These are phyloP conservation scores for Penicillium sp. DNA, from an alignment of 2,329 filamentous ascomycete genomes.

Conservation along the genomic window DNA sequence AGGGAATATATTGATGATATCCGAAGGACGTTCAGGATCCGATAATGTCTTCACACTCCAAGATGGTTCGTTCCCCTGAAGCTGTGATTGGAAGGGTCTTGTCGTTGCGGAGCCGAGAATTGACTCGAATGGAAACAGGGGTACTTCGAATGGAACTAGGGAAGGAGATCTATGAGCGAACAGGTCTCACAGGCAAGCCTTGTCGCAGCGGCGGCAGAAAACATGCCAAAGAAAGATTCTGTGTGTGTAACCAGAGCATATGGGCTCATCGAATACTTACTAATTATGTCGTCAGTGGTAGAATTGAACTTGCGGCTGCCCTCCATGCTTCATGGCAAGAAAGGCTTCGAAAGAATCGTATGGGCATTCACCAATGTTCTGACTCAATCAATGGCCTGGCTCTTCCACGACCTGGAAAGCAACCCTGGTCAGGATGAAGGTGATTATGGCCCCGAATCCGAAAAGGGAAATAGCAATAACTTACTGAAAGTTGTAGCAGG, in stretches of 20 bases:
- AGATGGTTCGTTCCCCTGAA: constrained; percentile 48
- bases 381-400: constrained; percentile 59
- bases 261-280: background rate
- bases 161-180: constrained; percentile 70
- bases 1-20: constrained; percentile 78
- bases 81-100: background rate
- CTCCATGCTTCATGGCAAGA: constrained; percentile 74
- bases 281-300: constrained; percentile 49
- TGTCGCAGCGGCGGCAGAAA: constrained; percentile 51
- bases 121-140: constrained; percentile 41
- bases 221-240: constrained; percentile 62
- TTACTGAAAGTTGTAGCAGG: constrained; percentile 14
- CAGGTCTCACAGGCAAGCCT: constrained; percentile 67
- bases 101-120: background rate
- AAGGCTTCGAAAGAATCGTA: constrained; percentile 66
- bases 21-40: constrained; percentile 60
- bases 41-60: constrained; percentile 65
- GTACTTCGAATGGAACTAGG: constrained; percentile 67
- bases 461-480: background rate
- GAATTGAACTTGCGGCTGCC: constrained; percentile 64
- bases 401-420: constrained; percentile 58
- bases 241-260: constrained; percentile 41
- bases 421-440: constrained; percentile 32
- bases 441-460: constrained; percentile 22
- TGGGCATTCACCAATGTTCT: constrained; percentile 75